Conservation (phyloP, 352 stramenopile species). For the Phytophthora sojae region DNA sequence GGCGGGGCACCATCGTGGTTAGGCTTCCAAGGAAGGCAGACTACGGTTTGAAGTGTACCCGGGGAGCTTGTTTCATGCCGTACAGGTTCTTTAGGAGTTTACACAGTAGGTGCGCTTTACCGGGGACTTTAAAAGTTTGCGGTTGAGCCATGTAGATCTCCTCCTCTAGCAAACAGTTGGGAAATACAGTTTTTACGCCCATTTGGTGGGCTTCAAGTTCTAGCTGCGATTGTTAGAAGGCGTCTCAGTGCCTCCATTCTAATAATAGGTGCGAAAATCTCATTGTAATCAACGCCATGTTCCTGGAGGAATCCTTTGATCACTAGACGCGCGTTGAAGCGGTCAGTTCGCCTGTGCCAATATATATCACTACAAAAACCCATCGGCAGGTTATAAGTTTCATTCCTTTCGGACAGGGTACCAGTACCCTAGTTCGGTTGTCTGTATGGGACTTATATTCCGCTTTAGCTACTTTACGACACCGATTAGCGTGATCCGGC, state of each 20-base stretch:
- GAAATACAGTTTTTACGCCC: slow-evolving; percentile 34
- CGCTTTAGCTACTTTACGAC: background rate
- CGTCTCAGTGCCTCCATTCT: slow-evolving; percentile 7
- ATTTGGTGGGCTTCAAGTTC: slow-evolving; percentile 37
- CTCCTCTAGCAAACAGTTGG: slow-evolving; percentile 23
- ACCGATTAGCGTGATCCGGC: slow-evolving; percentile 6
- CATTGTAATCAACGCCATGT: slow-evolving; percentile 2
- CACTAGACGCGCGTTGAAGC: background rate
- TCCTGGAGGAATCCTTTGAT: slow-evolving; percentile 1
- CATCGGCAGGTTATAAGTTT: slow-evolving; percentile 1
- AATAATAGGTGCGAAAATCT: slow-evolving; percentile 9
- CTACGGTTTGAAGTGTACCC: slow-evolving; percentile 16
- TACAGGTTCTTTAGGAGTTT: slow-evolving; percentile 27
- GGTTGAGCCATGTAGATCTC: slow-evolving; percentile 31
- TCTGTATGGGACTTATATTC: slow-evolving; percentile 14
- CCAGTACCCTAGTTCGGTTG: slow-evolving; percentile 1
- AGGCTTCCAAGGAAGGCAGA: slow-evolving; percentile 16
- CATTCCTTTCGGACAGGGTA: background rate
- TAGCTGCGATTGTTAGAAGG: slow-evolving; percentile 6
- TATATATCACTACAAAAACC: slow-evolving; percentile 16
- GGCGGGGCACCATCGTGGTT: too few species aligned
- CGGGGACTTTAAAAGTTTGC: slow-evolving; percentile 6
- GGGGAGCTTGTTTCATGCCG: slow-evolving; percentile 22
- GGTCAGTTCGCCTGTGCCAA: slow-evolving; percentile 4
- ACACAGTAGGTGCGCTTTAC: slow-evolving; percentile 15